Conservation (phyloP, 192 early-diverging fungal genomes). For the Dissophora ornata region DNA sequence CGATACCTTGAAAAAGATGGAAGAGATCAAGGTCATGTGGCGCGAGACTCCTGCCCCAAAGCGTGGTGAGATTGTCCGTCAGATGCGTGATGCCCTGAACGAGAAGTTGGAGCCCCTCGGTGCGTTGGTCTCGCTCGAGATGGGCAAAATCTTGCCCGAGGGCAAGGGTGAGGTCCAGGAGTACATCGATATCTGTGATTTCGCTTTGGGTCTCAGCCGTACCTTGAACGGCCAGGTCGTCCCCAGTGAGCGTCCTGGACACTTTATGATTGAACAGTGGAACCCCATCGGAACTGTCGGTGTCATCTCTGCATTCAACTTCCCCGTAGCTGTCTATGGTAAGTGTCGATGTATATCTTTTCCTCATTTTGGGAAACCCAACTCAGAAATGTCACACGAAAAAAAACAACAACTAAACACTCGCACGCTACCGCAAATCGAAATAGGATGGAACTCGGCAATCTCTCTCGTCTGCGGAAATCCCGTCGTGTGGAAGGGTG, state of each 20-base stretch:
- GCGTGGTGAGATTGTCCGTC: constrained; percentile 90
- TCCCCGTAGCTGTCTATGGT: constrained; percentile 72
- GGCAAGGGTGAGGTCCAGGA: constrained; percentile 96
- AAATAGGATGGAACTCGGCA: constrained; percentile 92
- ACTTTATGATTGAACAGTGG: constrained; percentile 96
- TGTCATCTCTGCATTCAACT: constrained; percentile 96
- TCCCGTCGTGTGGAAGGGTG: constrained; percentile 91
- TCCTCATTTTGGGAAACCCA: too few species aligned
- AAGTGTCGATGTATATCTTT: neutral
- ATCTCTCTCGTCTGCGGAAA: constrained; percentile 92
- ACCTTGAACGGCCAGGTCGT: constrained; percentile 85
- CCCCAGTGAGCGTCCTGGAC: constrained; percentile 91
- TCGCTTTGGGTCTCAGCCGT: constrained; percentile 87
- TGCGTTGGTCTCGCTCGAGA: constrained; percentile 89
- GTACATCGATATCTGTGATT: constrained; percentile 95
- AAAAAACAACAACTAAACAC: neutral
- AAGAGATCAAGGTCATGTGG: constrained; percentile 63
- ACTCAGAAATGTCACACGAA: too few species aligned
- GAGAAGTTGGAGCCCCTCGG: constrained; percentile 83
- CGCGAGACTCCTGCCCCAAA: constrained; percentile 79
- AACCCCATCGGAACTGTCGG: constrained; percentile 93
- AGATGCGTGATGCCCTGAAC: constrained; percentile 87
- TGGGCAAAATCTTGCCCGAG: constrained; percentile 96
- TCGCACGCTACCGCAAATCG: too few species aligned
- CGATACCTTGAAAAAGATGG: constrained; percentile 70